phyloP scores from a whole-genome alignment of 1,284 basidiomycete species.

The Grifola frondosa region DNA sequence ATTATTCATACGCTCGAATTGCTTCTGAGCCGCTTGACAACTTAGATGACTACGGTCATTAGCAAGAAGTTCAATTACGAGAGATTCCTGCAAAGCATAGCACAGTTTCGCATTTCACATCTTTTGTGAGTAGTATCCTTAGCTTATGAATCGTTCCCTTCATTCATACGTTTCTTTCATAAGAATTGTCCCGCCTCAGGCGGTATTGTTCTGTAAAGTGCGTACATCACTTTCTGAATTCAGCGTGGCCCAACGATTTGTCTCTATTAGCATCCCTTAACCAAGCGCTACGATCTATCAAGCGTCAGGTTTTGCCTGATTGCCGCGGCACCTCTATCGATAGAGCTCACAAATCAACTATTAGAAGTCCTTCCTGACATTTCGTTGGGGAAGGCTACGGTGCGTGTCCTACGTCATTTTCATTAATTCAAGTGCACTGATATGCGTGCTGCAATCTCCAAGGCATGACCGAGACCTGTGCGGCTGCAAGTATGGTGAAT shows the following conservation, averaged over 20 bases:
- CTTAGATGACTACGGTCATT: slow-evolving; percentile 53
- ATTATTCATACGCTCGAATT: slow-evolving; percentile 27
- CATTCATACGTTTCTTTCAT: too few relatives aligned
- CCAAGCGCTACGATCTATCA: slow-evolving; percentile 61
- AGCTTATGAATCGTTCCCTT: slow-evolving; percentile 3
- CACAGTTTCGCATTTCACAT: slow-evolving; percentile 59
- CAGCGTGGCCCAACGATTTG: slow-evolving; percentile 1
- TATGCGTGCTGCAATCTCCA: not conserved
- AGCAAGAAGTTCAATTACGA: slow-evolving; percentile 66
- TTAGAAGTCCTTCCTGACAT: slow-evolving; percentile 51
- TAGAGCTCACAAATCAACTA: slow-evolving; percentile 57
- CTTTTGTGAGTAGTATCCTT: slow-evolving; percentile 44
- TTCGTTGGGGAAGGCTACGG: slow-evolving; percentile 65
- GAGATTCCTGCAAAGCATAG: slow-evolving; percentile 63
- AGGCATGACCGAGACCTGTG: slow-evolving; percentile 45
- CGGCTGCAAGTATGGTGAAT: not conserved
- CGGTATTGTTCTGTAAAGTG: slow-evolving; percentile 55
- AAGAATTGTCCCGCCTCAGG: slow-evolving; percentile 67
- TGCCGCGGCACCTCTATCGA: slow-evolving; percentile 69
- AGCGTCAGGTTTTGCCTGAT: slow-evolving; percentile 53
- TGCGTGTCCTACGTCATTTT: slow-evolving; percentile 9
- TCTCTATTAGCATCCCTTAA: slow-evolving; percentile 53
- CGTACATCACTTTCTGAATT: slow-evolving; percentile 6
- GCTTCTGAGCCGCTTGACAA: too few relatives aligned
- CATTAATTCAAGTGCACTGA: too few relatives aligned